A percentile compares a stretch with the other conserved stretches of the same genome.
Evolutionary conservation across 768 basidiomycete species (phyloP).

Genomic region (Hypholoma fasciculare): DNA sequence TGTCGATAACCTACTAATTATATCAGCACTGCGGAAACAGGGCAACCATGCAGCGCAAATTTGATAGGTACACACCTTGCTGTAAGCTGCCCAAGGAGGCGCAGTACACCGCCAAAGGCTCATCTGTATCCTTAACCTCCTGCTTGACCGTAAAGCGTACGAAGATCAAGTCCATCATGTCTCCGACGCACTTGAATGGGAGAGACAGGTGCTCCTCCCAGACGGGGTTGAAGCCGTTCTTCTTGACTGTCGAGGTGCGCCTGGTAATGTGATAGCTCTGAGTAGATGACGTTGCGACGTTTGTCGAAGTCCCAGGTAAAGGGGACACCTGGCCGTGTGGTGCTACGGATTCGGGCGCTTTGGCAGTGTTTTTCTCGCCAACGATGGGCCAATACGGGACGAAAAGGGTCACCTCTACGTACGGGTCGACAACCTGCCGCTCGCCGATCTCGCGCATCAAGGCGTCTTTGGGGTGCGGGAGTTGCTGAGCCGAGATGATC

Average conservation of each 20-base stretch:
- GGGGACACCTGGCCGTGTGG: background rate
- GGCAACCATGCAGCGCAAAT: background rate
- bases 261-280: slow-evolving; percentile 47
- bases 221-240: slow-evolving; percentile 91
- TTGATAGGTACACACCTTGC: slow-evolving; percentile 48
- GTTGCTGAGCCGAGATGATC: slow-evolving; percentile 88
- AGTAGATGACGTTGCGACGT: slow-evolving; percentile 23
- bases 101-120: slow-evolving; percentile 75
- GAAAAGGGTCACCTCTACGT: slow-evolving; percentile 78
- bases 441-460: slow-evolving; percentile 59
- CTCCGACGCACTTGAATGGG: slow-evolving; percentile 71
- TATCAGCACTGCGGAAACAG: background rate
- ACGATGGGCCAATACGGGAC: slow-evolving; percentile 67
- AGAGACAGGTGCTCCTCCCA: slow-evolving; percentile 76
- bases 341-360: background rate
- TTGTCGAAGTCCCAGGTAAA: slow-evolving; percentile 13
- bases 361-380: background rate
- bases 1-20: slow-evolving; percentile 74
- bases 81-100: slow-evolving; percentile 69
- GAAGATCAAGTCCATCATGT: slow-evolving; percentile 83
- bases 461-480: slow-evolving; percentile 71
- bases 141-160: slow-evolving; percentile 76
- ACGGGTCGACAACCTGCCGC: slow-evolving; percentile 64
- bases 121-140: slow-evolving; percentile 46
- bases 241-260: slow-evolving; percentile 67